Conservation (phyloP, 257 asterid genomes). For the Solanum etuberosum region DNA sequence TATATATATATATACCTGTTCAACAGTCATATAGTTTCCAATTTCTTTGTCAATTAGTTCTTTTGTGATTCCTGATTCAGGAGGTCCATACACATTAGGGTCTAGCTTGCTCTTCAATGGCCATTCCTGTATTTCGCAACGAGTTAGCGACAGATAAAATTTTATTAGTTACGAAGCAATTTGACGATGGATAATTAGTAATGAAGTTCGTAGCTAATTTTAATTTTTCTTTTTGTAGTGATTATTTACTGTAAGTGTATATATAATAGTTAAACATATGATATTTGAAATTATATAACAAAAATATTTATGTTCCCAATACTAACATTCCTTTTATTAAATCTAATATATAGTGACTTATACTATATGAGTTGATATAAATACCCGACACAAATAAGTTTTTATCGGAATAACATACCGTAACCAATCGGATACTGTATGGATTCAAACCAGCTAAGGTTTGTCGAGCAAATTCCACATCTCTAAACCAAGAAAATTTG, state of each 20-base stretch:
- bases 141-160: no score
- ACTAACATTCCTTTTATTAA: background rate
- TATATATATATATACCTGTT: slow-evolving; percentile 52
- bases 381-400: no score
- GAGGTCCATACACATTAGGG: slow-evolving; percentile 57
- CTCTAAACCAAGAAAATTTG: slow-evolving; percentile 59
- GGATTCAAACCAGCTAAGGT: slow-evolving; percentile 70
- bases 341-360: background rate
- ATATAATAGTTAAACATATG: background rate
- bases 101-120: slow-evolving; percentile 71
- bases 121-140: slow-evolving; percentile 37
- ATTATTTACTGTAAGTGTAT: no score
- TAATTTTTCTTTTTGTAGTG: no score
- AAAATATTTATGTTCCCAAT: background rate
- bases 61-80: slow-evolving; percentile 51
- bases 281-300: no score
- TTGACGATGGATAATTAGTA: background rate
- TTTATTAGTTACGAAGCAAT: no score
- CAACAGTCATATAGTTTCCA: slow-evolving; percentile 32
- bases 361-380: no score
- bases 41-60: slow-evolving; percentile 37
- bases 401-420: slow-evolving; percentile 19
- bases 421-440: slow-evolving; percentile 39
- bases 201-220: no score
- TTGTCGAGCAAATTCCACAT: slow-evolving; percentile 61